Base-by-base conservation (phyloP, 768 basidiomycete genomes). In the Lentinula sp. region DNA sequence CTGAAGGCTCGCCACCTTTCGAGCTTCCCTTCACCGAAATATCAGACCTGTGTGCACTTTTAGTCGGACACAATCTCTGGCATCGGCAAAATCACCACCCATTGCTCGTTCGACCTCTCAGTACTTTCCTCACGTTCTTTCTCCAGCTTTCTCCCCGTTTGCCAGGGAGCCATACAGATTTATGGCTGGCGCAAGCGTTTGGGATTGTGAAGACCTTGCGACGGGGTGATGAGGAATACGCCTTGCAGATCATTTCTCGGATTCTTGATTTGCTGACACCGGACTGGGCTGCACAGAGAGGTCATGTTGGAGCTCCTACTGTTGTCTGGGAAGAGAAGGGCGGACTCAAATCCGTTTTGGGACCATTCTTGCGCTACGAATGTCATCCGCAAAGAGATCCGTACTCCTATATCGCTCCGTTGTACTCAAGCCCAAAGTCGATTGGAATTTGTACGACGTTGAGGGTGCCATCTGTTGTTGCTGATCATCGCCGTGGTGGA, bases 171-270 rank as follows among this genome's bases (percentile, higher is more conserved):
- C 72, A 81, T 4, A 73, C 78, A 32, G 79, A 84, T 58, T 68
- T 86, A 18, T 91, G 89, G 89, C 73, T 87, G 42, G 83, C 84
- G 0, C 87, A 89, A 63, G 83, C 84, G 2, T 78, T 87, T 37
- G 73, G 81, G 0, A 79, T 89, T 50, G 65, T 90, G 0, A 65
- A 73, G 13, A 73, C 80, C 37, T 74, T 88, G 23, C 74, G 85
- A 11, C 89, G 88, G 0, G 93, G 93, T 11, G 89, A 95, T 64
- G 94, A 95, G 68, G 81, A 81, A 1, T 67, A 74, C 39, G 87
- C 82, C 0, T 64, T 75, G 23, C 69, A 68, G 23, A 73, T 84
- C 58, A 61, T 85, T 23, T 70, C 74, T 18, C 74, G 77, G n/a
- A 57, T 84, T 11, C 49, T 72, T 10, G 65, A 64, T 32, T 58